These are phyloP conservation scores for Boletus coccyginus DNA, from an alignment of 768 basidiomycete species.

Conservation along the genomic window DNA sequence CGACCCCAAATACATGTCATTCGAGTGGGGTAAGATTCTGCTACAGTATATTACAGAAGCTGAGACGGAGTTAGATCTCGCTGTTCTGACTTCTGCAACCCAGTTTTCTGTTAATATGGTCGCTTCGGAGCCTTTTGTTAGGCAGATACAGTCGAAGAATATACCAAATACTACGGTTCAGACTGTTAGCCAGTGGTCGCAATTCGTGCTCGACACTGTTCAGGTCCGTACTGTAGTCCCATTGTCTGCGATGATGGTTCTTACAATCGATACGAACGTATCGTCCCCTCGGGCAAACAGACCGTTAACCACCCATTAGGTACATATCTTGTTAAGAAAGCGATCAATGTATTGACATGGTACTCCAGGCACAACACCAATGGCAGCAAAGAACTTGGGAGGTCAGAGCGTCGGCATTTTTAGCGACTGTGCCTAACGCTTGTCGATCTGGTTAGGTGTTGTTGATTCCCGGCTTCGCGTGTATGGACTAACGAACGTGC, in stretches of 20 bases:
- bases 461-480: not conserved
- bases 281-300: not conserved
- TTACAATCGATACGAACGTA: not conserved
- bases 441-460: not conserved
- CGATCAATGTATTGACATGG: not conserved
- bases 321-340: not conserved
- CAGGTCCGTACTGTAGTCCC: not conserved
- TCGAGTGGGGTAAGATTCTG: slow-evolving; percentile 1
- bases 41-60: not conserved
- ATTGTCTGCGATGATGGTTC: not conserved
- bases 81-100: not conserved
- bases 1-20: not conserved
- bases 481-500: not conserved
- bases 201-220: not conserved
- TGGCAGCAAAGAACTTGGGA: not conserved
- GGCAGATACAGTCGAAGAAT: not conserved
- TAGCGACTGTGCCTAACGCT: not conserved
- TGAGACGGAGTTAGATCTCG: not conserved
- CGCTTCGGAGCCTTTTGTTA: not conserved
- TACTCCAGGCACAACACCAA: not conserved
- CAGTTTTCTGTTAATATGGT: not conserved
- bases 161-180: not conserved
- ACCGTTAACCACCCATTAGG: not conserved
- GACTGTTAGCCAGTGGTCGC: not conserved
- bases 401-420: not conserved